These are phyloP conservation scores for Suillus alpinus DNA, from an alignment of 768 basidiomycete genomes.

Conservation along the genomic window DNA sequence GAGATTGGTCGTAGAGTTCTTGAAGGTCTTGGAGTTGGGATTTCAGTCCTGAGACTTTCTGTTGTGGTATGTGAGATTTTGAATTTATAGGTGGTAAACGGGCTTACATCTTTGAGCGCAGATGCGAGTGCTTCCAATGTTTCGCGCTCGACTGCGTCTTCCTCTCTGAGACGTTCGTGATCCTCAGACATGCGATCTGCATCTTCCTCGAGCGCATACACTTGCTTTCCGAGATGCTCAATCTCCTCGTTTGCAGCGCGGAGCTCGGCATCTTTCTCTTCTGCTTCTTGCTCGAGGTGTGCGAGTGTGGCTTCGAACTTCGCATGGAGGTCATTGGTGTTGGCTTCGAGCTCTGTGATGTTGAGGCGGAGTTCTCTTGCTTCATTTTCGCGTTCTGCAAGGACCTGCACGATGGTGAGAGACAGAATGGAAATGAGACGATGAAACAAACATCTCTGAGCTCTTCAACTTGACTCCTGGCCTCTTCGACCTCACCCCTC, in stretches of 20 bases:
- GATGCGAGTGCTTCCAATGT: conserved; percentile 61
- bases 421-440: background rate
- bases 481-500: conserved; percentile 85
- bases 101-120: conserved; percentile 77
- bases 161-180: conserved; percentile 61
- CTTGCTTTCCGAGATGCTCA: conserved; percentile 73
- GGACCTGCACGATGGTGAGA: conserved; percentile 43
- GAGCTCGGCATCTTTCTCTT: conserved; percentile 78
- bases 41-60: conserved; percentile 72
- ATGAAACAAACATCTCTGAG: conserved; percentile 57
- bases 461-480: conserved; percentile 75
- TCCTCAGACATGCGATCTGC: conserved; percentile 76
- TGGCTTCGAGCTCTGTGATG: conserved; percentile 72
- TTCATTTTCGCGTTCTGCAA: conserved; percentile 79
- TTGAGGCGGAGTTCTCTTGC: conserved; percentile 70
- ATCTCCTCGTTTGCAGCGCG: conserved; percentile 72
- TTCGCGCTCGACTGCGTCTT: conserved; percentile 70
- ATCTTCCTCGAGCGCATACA: conserved; percentile 86
- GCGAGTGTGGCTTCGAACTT: conserved; percentile 75
- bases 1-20: conserved; percentile 62
- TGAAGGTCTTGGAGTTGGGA: conserved; percentile 63
- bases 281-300: conserved; percentile 75
- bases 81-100: background rate
- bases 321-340: conserved; percentile 63
- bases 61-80: conserved; percentile 7